A percentile compares a stretch with the other conserved stretches of the same genome.
phyloP scores from a whole-genome alignment of 116 monocot species.

The Cymodocea nodosa region DNA sequence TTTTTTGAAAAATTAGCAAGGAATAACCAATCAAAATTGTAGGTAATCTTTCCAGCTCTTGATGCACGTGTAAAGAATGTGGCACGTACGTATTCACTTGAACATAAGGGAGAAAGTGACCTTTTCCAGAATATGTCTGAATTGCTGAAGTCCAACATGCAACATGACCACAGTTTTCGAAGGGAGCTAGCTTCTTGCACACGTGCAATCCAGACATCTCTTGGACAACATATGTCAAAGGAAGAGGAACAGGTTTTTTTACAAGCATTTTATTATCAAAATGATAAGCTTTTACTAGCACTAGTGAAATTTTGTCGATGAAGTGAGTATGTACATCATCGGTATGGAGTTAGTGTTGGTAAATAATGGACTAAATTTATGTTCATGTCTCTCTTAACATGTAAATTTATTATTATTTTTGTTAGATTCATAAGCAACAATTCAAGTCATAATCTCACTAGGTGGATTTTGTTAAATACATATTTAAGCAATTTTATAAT shows the following conservation, averaged over 20 bases:
- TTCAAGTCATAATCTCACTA: no score
- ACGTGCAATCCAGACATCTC: slow-evolving; percentile 84
- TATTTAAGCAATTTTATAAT: no score
- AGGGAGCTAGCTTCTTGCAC: slow-evolving; percentile 92
- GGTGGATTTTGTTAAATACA: no score
- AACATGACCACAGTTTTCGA: slow-evolving; percentile 56
- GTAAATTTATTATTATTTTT: no score
- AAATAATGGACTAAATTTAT: no score
- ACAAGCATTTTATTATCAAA: no score
- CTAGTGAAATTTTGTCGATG: no score
- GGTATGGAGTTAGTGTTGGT: no score
- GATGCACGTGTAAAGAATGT: slow-evolving; percentile 97
- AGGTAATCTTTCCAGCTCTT: slow-evolving; percentile 99
- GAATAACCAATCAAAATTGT: slow-evolving; percentile 6
- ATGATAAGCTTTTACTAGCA: no score
- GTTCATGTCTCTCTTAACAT: no score
- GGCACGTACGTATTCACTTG: slow-evolving; percentile 83
- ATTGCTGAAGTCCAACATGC: slow-evolving; percentile 42
- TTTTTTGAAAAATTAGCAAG: neutral
- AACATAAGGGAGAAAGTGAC: slow-evolving; percentile 90
- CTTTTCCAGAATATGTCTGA: slow-evolving; percentile 74
- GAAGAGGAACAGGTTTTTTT: slow-evolving; percentile 89
- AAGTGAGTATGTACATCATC: no score
- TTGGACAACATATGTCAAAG: slow-evolving; percentile 93
- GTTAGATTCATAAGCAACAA: no score